phyloP scores from a whole-genome alignment of 331 rosid species.

The Erythrophleum ivorense region DNA sequence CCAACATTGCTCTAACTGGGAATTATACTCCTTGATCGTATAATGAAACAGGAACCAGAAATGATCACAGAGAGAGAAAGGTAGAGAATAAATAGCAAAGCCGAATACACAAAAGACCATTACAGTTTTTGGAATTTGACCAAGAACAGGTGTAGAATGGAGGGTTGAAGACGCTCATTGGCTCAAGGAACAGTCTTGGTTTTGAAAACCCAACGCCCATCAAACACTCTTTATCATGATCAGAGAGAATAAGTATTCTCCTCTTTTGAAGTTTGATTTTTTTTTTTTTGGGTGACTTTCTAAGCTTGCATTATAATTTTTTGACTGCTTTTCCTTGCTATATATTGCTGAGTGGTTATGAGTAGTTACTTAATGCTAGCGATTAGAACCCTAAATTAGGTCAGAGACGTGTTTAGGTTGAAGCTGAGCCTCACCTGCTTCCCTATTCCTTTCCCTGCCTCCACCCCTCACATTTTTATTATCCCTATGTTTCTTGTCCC shows the following conservation, averaged over 20 bases:
- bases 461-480: neutral
- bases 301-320: slow-evolving; percentile 20
- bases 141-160: slow-evolving; percentile 32
- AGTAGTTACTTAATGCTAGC: slow-evolving; percentile 33
- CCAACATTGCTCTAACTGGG: slow-evolving; percentile 46
- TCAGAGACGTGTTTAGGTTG: neutral
- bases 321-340: slow-evolving; percentile 42
- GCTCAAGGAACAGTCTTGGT: slow-evolving; percentile 3
- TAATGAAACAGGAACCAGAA: slow-evolving; percentile 5
- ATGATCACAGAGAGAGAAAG: slow-evolving; percentile 29
- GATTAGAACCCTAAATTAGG: slow-evolving; percentile 18
- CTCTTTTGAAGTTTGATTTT: neutral
- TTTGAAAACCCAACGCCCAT: slow-evolving; percentile 25
- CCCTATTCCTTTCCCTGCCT: neutral
- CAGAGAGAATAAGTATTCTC: neutral
- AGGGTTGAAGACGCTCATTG: slow-evolving; percentile 39
- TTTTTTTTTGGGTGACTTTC: slow-evolving; percentile 13
- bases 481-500: slow-evolving; percentile 4
- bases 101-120: neutral
- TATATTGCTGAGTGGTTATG: slow-evolving; percentile 35
- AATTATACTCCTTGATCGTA: slow-evolving; percentile 8
- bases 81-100: slow-evolving; percentile 33
- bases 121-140: slow-evolving; percentile 36
- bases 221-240: slow-evolving; percentile 20
- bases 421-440: neutral